These are phyloP conservation scores for Auriculariales sp. DNA, from an alignment of 768 basidiomycete genomes.

Conservation along the genomic window DNA sequence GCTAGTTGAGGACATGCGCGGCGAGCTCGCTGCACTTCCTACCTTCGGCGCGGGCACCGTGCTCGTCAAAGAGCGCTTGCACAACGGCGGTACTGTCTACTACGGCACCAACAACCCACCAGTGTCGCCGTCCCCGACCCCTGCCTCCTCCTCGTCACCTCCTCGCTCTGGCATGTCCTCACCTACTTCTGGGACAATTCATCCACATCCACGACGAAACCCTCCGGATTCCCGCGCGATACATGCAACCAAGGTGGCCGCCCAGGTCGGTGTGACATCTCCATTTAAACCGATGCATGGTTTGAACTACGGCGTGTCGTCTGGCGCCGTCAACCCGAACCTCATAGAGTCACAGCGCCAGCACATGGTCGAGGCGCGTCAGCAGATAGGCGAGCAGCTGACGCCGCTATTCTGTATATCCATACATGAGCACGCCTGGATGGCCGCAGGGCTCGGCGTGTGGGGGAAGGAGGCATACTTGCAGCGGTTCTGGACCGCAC, in stretches of 20 bases:
- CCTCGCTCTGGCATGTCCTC: too few species aligned
- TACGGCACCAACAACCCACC: background rate
- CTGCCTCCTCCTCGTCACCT: too few species aligned
- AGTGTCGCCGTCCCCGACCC: too few species aligned
- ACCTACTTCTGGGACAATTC: too few species aligned
- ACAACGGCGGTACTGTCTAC: background rate
- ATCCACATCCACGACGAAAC: too few species aligned
- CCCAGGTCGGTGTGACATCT: too few species aligned
- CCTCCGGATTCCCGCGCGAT: too few species aligned
- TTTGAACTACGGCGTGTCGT: too few species aligned
- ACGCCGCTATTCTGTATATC: conserved; percentile 68
- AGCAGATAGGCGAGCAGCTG: conserved; percentile 35
- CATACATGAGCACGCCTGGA: conserved; percentile 78
- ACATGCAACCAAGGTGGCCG: too few species aligned
- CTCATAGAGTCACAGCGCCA: too few species aligned
- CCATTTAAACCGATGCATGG: too few species aligned
- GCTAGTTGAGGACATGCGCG: conserved; percentile 60
- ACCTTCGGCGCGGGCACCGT: conserved; percentile 85
- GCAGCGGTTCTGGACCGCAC: conserved; percentile 65
- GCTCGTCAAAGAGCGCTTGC: conserved; percentile 29
- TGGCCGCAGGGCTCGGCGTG: conserved; percentile 70
- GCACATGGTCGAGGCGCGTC: background rate
- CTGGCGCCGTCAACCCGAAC: too few species aligned
- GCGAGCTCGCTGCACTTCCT: conserved; percentile 57
- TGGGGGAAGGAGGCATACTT: conserved; percentile 87